Percentiles rank a stretch among this genome's conserved stretches.
Evolutionary conservation across 2,329 filamentous ascomycete genomes (phyloP).

Genomic region (Myotisia sp.): DNA sequence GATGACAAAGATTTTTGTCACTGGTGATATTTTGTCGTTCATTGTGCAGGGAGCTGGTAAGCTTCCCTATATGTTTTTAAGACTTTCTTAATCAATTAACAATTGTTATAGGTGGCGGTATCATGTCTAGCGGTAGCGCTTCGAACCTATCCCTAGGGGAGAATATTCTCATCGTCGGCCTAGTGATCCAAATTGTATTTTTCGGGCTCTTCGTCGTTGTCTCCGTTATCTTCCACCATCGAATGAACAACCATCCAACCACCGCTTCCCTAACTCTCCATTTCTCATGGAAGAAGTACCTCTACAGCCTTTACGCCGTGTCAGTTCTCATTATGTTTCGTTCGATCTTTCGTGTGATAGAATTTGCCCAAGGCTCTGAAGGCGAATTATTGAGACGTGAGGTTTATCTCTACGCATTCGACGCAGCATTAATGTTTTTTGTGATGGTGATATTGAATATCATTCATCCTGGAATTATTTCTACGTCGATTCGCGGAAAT

Average conservation of each 20-base stretch:
- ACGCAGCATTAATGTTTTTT: conserved; percentile 19
- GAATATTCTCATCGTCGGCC: conserved; percentile 40
- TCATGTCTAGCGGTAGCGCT: conserved; percentile 16
- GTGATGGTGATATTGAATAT: conserved; percentile 13
- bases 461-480: conserved; percentile 9
- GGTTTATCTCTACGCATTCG: conserved; percentile 22
- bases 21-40: conserved; percentile 19
- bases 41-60: conserved; percentile 18
- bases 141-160: conserved; percentile 13
- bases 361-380: conserved; percentile 20
- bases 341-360: conserved; percentile 21
- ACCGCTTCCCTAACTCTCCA: conserved; percentile 1
- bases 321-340: conserved; percentile 20
- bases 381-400: conserved; percentile 21
- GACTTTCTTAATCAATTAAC: background rate
- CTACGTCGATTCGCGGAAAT: conserved; percentile 1
- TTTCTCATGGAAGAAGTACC: conserved; percentile 20
- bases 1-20: conserved; percentile 21
- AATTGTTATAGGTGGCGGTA: conserved; percentile 16
- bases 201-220: conserved; percentile 43
- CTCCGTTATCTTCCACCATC: conserved; percentile 36
- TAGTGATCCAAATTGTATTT: conserved; percentile 43
- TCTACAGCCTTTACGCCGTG: conserved; percentile 19
- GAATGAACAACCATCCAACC: conserved; percentile 25
- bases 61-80: no score